These are phyloP conservation scores for Aegilops umbellulata DNA, from an alignment of 176 grass and related monocot genomes.

Conservation along the genomic window DNA sequence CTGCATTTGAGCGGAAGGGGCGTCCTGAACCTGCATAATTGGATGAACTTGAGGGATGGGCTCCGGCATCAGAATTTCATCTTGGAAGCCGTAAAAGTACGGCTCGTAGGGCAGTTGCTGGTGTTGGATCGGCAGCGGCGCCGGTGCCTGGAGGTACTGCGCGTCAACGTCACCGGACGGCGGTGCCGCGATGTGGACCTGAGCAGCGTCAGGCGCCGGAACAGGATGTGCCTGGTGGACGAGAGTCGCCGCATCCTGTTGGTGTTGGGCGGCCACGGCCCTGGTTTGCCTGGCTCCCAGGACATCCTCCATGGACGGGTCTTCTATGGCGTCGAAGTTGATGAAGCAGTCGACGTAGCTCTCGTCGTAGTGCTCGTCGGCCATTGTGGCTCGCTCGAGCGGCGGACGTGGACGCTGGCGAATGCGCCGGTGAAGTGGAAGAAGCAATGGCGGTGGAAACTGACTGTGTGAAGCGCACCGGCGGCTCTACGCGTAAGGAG, in stretches of 20 bases:
- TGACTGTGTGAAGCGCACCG: too few relatives aligned
- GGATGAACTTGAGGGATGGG: not conserved
- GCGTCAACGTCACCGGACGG: not conserved
- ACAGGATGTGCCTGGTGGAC: not conserved
- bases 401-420: too few relatives aligned
- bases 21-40: too few relatives aligned
- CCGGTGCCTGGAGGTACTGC: not conserved
- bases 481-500: too few relatives aligned
- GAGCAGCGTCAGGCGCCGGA: too few relatives aligned
- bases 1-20: not conserved
- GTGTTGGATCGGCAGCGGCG: not conserved
- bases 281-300: too few relatives aligned
- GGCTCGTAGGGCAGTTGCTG: not conserved
- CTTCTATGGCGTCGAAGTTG: not conserved
- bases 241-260: not conserved
- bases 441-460: not conserved
- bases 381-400: not conserved
- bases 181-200: too few relatives aligned
- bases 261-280: not conserved
- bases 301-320: not conserved
- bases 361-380: not conserved
- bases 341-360: not conserved
- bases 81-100: not conserved
- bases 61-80: not conserved
- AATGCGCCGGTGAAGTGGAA: not conserved